These are phyloP conservation scores for Suillus luteus DNA, from an alignment of 768 basidiomycete species.

Conservation along the genomic window DNA sequence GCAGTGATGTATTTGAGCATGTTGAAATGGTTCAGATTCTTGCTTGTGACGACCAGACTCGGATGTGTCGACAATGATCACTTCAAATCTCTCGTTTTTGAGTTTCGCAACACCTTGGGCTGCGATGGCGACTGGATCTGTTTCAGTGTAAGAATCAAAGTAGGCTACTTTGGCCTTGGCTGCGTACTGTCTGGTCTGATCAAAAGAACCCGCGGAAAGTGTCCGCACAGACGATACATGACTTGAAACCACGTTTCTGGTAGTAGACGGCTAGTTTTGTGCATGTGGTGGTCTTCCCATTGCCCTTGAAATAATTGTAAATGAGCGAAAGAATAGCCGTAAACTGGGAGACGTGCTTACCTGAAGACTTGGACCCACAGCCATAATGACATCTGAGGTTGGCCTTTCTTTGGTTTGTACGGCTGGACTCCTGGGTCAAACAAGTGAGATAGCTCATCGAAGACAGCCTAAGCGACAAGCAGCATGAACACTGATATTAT, in stretches of 20 bases:
- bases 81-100: slow-evolving; percentile 97
- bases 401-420: slow-evolving; percentile 95
- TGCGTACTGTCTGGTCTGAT: slow-evolving; percentile 98
- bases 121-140: slow-evolving; percentile 94
- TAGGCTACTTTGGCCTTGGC: slow-evolving; percentile 99
- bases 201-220: slow-evolving; percentile 99
- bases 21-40: slow-evolving; percentile 89
- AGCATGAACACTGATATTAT: slow-evolving; percentile 44
- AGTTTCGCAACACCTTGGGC: slow-evolving; percentile 95
- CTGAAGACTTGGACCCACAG: slow-evolving; percentile 79
- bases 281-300: slow-evolving; percentile 99
- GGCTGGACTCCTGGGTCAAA: slow-evolving; percentile 96
- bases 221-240: slow-evolving; percentile 97
- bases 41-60: slow-evolving; percentile 97
- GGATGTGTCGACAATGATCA: slow-evolving; percentile 99
- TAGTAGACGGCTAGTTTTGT: slow-evolving; percentile 98
- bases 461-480: slow-evolving; percentile 71
- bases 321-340: background rate
- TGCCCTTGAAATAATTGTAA: slow-evolving; percentile 58
- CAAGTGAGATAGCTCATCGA: slow-evolving; percentile 91
- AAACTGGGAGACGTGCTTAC: slow-evolving; percentile 41
- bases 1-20: slow-evolving; percentile 59
- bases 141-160: slow-evolving; percentile 99
- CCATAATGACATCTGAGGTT: slow-evolving; percentile 91
- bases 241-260: slow-evolving; percentile 94